Evolutionary conservation across 768 basidiomycete genomes (phyloP).

Genomic region (Rhodotorula babjevae): DNA sequence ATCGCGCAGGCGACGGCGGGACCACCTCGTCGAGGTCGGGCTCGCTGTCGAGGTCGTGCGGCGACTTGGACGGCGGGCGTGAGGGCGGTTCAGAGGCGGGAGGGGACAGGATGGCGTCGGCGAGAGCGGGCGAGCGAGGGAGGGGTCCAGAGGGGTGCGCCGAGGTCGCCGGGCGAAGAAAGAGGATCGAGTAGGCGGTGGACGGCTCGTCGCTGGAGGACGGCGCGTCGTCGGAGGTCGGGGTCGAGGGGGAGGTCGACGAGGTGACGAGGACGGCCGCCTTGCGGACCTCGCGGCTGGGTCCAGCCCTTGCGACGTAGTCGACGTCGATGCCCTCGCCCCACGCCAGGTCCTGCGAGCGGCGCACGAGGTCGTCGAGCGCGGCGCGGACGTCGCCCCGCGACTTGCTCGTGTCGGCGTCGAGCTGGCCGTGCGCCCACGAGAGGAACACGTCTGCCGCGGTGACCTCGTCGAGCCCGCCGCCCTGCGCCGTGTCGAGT

Average conservation of each 20-base stretch:
- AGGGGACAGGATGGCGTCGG: not conserved
- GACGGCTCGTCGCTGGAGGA: too few relatives aligned
- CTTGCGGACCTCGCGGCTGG: not conserved
- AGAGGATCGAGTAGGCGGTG: not conserved
- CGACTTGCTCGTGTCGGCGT: not conserved
- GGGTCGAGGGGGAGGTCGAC: not conserved
- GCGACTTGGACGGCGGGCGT: not conserved
- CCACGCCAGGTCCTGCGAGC: not conserved
- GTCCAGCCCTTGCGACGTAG: not conserved
- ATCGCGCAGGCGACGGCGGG: too few relatives aligned
- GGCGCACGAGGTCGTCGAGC: not conserved
- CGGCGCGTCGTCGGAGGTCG: not conserved
- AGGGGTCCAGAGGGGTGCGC: not conserved
- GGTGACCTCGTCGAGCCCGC: not conserved
- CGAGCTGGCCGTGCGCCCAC: too few relatives aligned
- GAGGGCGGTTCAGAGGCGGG: not conserved
- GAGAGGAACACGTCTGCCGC: not conserved
- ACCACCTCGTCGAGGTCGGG: too few relatives aligned
- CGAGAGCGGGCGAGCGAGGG: not conserved
- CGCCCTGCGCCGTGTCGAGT: not conserved
- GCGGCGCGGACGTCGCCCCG: not conserved
- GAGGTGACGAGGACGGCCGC: conserved; percentile 10
- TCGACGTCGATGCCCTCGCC: conserved; percentile 6
- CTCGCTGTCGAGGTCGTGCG: not conserved
- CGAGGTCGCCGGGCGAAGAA: not conserved